These are phyloP conservation scores for Brassica carinata DNA, from an alignment of 345 rosid species.

Conservation along the genomic window DNA sequence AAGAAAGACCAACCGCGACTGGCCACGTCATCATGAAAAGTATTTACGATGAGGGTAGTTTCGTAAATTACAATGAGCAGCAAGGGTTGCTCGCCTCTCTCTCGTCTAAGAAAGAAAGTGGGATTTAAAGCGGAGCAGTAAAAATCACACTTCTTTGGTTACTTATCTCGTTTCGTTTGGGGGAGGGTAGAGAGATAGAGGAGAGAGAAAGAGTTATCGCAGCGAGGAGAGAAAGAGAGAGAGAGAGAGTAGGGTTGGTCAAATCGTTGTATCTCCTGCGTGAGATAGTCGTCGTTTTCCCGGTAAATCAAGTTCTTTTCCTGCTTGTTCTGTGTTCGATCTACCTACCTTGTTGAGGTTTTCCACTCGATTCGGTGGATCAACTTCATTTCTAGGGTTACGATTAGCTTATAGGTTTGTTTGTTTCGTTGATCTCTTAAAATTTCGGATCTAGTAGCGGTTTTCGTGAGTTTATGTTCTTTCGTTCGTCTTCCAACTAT, in stretches of 20 bases:
- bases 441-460: slow-evolving; percentile 26
- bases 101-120: neutral
- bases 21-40: slow-evolving; percentile 19
- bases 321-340: slow-evolving; percentile 27
- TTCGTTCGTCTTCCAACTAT: neutral
- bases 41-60: neutral
- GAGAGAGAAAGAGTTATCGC: neutral
- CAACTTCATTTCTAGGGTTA: slow-evolving; percentile 9
- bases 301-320: slow-evolving; percentile 19
- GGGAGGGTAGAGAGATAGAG: slow-evolving; percentile 1
- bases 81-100: neutral
- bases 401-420: neutral
- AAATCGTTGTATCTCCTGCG: slow-evolving; percentile 24
- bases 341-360: slow-evolving; percentile 1
- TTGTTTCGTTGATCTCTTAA: slow-evolving; percentile 9
- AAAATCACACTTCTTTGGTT: slow-evolving; percentile 1
- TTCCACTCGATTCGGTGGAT: slow-evolving; percentile 28
- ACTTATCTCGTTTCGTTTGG: slow-evolving; percentile 12
- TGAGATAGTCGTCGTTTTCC: neutral
- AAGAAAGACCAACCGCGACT: slow-evolving; percentile 28
- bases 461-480: neutral
- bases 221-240: neutral
- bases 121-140: slow-evolving; percentile 36
- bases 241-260: slow-evolving; percentile 29
- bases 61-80: neutral